These are phyloP conservation scores for Clonostachys rosea DNA, from an alignment of 2,329 filamentous ascomycete genomes.

Conservation along the genomic window DNA sequence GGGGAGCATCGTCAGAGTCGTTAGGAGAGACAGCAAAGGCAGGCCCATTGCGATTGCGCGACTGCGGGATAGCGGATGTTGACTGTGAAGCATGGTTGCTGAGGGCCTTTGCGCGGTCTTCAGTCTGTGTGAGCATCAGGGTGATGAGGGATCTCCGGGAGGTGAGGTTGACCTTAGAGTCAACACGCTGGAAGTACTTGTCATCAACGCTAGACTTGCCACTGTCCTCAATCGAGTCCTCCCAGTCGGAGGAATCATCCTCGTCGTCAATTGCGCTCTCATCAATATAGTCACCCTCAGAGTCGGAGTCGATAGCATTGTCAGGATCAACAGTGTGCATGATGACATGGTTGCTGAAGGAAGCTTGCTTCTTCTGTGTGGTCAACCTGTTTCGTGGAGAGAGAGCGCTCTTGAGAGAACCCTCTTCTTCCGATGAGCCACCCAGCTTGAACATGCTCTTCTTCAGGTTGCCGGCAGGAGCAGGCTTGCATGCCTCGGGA, in stretches of 20 bases:
- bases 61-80: slow-evolving; percentile 63
- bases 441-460: slow-evolving; percentile 47
- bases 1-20: slow-evolving; percentile 57
- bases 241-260: slow-evolving; percentile 56
- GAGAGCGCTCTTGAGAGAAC: slow-evolving; percentile 61
- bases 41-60: slow-evolving; percentile 44
- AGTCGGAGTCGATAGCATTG: slow-evolving; percentile 51
- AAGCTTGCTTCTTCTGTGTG: slow-evolving; percentile 68
- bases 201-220: slow-evolving; percentile 80
- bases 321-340: slow-evolving; percentile 59
- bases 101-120: slow-evolving; percentile 66
- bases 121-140: slow-evolving; percentile 71
- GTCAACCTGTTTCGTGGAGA: slow-evolving; percentile 32
- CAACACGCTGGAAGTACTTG: slow-evolving; percentile 83
- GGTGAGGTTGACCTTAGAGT: slow-evolving; percentile 79
- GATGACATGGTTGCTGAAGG: slow-evolving; percentile 73
- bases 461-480: slow-evolving; percentile 17
- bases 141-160: slow-evolving; percentile 88
- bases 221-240: slow-evolving; percentile 73
- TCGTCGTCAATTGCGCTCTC: slow-evolving; percentile 80
- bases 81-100: slow-evolving; percentile 63
- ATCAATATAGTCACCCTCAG: slow-evolving; percentile 66
- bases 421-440: slow-evolving; percentile 70
- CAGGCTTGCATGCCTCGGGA: slow-evolving; percentile 34
- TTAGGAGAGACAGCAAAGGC: slow-evolving; percentile 45